These are phyloP conservation scores for Saussurea involucrata DNA, from an alignment of 129 eudicot species.

Conservation along the genomic window DNA sequence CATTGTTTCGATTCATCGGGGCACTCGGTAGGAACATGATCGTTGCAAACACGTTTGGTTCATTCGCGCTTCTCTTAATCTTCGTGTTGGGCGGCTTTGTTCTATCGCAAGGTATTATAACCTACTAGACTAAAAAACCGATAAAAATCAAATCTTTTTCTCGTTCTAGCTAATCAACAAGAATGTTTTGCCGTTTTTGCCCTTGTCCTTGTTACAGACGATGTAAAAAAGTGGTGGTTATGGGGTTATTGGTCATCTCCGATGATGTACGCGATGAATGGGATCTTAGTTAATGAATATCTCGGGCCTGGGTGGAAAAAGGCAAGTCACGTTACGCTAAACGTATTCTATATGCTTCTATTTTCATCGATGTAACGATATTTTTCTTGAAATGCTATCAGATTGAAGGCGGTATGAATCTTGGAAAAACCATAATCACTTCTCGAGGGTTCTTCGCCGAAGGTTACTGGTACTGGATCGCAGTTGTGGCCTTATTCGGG, in stretches of 20 bases:
- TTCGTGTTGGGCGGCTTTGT: constrained; percentile 50
- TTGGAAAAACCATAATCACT: constrained; percentile 47
- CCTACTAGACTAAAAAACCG: neutral
- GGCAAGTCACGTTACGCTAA: constrained; percentile 23
- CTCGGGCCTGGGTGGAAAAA: constrained; percentile 45
- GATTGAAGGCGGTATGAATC: constrained; percentile 12
- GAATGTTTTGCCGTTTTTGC: no score
- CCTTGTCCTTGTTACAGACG: constrained; percentile 30
- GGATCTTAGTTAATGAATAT: constrained; percentile 52
- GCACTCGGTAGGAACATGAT: constrained; percentile 58
- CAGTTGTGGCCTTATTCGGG: constrained; percentile 48
- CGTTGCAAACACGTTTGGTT: constrained; percentile 58
- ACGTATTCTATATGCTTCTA: neutral
- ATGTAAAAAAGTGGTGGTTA: constrained; percentile 48
- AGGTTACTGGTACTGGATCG: constrained; percentile 79
- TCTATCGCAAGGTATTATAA: constrained; percentile 34
- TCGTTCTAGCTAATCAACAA: neutral
- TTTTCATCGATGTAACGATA: neutral
- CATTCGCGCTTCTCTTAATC: constrained; percentile 37
- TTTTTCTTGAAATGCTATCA: neutral
- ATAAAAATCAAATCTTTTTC: neutral
- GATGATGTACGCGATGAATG: constrained; percentile 61
- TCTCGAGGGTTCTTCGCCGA: constrained; percentile 59
- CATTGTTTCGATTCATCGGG: constrained; percentile 47
- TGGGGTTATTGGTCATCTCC: constrained; percentile 70